A percentile compares a stretch with the other conserved stretches of the same genome.
Evolutionary conservation across 1,284 basidiomycete genomes (phyloP).

Genomic region (Naganishia liquefaciens): DNA sequence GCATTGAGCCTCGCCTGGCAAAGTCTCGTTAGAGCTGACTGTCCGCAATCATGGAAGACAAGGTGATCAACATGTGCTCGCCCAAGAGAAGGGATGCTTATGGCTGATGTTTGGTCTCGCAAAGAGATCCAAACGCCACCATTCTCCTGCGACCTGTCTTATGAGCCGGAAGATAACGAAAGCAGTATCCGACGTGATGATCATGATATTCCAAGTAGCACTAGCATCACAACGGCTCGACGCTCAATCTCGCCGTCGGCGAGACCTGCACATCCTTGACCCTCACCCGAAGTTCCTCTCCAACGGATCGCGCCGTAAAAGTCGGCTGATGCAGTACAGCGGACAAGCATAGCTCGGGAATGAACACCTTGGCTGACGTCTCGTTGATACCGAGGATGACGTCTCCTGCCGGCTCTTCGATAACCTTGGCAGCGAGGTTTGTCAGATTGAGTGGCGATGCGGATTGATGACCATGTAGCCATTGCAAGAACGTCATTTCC

Average conservation of each 20-base stretch:
- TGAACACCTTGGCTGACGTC: constrained; percentile 33
- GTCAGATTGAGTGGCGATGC: constrained; percentile 17
- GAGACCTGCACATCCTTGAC: constrained; percentile 15
- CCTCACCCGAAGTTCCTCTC: constrained; percentile 40
- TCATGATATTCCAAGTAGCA: no score
- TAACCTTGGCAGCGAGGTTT: constrained; percentile 15
- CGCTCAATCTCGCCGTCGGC: constrained; percentile 4
- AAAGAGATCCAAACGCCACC: no score
- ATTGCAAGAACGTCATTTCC: constrained; percentile 37
- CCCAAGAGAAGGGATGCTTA: no score
- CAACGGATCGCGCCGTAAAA: constrained; percentile 30
- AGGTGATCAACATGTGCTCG: no score
- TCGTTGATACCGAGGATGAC: constrained; percentile 12
- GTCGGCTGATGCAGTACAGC: constrained; percentile 32
- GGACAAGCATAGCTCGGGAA: constrained; percentile 36
- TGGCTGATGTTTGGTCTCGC: no score
- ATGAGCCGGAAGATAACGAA: no score
- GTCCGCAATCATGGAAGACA: no score
- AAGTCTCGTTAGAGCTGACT: no score
- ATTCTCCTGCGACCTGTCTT: no score
- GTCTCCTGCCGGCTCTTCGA: constrained; percentile 16
- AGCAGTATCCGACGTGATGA: no score
- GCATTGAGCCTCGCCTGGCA: no score
- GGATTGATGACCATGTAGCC: constrained; percentile 4
- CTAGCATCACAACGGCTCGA: constrained; percentile 4